phyloP scores from a whole-genome alignment of 2,329 filamentous ascomycete genomes.

The Thermothelomyces thermophilus region DNA sequence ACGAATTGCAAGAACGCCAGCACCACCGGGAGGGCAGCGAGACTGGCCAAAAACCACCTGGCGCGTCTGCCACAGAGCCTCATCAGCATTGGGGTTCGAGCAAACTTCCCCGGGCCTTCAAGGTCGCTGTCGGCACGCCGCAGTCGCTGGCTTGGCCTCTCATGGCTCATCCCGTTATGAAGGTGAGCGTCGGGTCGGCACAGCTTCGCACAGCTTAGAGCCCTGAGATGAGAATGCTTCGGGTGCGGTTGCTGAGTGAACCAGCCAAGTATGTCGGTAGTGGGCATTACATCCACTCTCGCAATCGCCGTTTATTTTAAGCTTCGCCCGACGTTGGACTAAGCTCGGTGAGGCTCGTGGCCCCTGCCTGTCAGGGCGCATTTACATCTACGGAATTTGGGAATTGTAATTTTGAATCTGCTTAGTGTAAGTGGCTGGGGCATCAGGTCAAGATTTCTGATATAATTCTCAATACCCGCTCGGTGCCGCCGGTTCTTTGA shows the following conservation, averaged over 20 bases:
- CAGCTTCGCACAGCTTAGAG: not conserved
- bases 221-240: not conserved
- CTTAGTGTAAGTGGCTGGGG: slow-evolving; percentile 1
- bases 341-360: slow-evolving; percentile 4
- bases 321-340: slow-evolving; percentile 4
- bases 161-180: not conserved
- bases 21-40: not conserved
- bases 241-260: not conserved
- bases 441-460: not conserved
- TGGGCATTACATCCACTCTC: not conserved
- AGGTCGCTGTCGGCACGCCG: too few species aligned
- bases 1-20: not conserved
- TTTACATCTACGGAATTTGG: slow-evolving; percentile 6
- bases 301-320: not conserved
- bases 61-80: too few species aligned
- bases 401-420: slow-evolving; percentile 4
- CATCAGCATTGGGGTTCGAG: too few species aligned
- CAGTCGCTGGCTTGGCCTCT: too few species aligned
- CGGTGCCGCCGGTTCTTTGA: not conserved
- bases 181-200: not conserved
- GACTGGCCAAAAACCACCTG: not conserved
- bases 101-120: too few species aligned
- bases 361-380: not conserved
- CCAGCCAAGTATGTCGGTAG: not conserved
- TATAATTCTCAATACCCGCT: slow-evolving; percentile 4